These are phyloP conservation scores for Neocatenulostroma microsporum DNA, from an alignment of 2,329 filamentous ascomycete species.

Conservation along the genomic window DNA sequence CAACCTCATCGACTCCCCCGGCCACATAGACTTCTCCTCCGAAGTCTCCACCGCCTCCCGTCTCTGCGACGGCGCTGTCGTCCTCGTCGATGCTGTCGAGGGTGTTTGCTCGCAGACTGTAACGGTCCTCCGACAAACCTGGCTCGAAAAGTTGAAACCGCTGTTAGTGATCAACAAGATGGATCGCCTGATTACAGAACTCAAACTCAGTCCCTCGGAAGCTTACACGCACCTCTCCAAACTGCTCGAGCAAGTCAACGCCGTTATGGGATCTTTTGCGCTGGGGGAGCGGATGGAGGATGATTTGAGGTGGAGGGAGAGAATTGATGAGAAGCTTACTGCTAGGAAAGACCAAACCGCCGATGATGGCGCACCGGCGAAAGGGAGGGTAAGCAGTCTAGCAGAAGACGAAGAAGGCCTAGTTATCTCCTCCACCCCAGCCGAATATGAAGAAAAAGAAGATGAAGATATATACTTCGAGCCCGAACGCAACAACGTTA, in stretches of 20 bases:
- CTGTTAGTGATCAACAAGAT: constrained; percentile 97
- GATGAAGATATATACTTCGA: constrained; percentile 98
- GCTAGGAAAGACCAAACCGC: constrained; percentile 36
- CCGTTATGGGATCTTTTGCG: constrained; percentile 94
- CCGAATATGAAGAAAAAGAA: constrained; percentile 76
- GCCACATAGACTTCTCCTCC: constrained; percentile 97
- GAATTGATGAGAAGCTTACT: constrained; percentile 76
- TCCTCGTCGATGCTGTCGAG: constrained; percentile 93
- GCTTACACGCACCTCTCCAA: constrained; percentile 85
- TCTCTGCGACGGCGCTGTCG: constrained; percentile 86
- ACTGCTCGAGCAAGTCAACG: constrained; percentile 91
- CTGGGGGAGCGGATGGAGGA: constrained; percentile 98
- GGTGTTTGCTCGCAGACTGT: constrained; percentile 98
- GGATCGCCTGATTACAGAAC: constrained; percentile 85
- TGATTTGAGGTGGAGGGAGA: constrained; percentile 89
- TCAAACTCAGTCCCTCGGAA: constrained; percentile 85
- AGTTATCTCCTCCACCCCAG: constrained; percentile 41
- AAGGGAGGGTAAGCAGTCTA: constrained; percentile 40
- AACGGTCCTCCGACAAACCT: constrained; percentile 87
- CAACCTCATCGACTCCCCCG: constrained; percentile 95
- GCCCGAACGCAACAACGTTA: constrained; percentile 97
- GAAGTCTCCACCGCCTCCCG: constrained; percentile 94
- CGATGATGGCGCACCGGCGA: constrained; percentile 18
- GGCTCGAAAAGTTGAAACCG: constrained; percentile 92
- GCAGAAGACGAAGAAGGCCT: constrained; percentile 49